A percentile compares a stretch with the other conserved stretches of the same genome.
Conservation (phyloP, 768 basidiomycete genomes). For the Kwoniella botswanensis region DNA sequence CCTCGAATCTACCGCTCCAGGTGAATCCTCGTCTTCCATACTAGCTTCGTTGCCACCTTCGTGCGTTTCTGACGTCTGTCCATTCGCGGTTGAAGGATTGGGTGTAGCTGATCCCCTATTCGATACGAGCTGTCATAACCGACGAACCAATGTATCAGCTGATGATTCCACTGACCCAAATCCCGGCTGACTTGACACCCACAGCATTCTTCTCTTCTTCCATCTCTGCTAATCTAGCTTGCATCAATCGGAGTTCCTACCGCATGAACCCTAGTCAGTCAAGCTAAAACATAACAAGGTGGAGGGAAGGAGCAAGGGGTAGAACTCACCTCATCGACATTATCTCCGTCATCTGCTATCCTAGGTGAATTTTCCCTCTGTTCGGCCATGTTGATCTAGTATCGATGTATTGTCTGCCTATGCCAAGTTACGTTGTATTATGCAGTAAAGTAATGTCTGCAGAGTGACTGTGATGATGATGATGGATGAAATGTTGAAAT, state of each 20-base stretch:
- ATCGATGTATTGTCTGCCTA: not conserved
- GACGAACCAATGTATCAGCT: not conserved
- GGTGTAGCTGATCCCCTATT: slow-evolving; percentile 39
- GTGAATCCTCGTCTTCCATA: slow-evolving; percentile 79
- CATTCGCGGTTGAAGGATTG: slow-evolving; percentile 26
- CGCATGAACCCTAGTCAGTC: too few species aligned
- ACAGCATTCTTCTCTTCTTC: slow-evolving; percentile 56
- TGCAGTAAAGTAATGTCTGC: too few species aligned
- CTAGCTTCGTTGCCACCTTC: slow-evolving; percentile 61
- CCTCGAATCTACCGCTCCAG: slow-evolving; percentile 75
- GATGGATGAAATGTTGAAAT: not conserved
- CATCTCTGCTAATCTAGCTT: slow-evolving; percentile 57
- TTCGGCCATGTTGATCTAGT: slow-evolving; percentile 35
- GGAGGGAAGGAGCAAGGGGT: not conserved
- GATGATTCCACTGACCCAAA: not conserved
- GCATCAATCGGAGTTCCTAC: slow-evolving; percentile 58
- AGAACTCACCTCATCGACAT: slow-evolving; percentile 50
- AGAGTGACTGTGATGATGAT: not conserved
- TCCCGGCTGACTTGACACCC: not conserved
- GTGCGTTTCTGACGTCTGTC: slow-evolving; percentile 24
- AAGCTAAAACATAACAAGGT: not conserved
- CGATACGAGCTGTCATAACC: slow-evolving; percentile 29
- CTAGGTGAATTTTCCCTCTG: slow-evolving; percentile 43
- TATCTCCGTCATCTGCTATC: slow-evolving; percentile 43
- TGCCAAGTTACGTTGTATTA: not conserved